Conservation (phyloP, 1,139 yeast genomes). For the Pichia sp. region DNA sequence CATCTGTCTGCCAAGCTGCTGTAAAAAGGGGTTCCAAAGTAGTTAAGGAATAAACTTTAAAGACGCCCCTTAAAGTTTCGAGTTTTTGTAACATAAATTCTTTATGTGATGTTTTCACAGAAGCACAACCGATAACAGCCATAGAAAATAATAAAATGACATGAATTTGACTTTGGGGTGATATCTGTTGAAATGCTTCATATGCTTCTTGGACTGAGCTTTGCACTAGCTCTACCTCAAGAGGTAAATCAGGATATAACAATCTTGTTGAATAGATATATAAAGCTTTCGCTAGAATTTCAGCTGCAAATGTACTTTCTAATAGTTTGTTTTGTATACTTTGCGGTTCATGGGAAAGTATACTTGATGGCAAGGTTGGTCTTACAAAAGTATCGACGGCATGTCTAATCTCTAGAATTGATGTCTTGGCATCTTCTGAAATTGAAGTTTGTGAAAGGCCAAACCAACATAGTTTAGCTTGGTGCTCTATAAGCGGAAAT, state of each 20-base stretch:
- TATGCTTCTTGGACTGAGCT: constrained; percentile 11
- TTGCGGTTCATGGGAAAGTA: constrained; percentile 18
- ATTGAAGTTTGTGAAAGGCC: constrained; percentile 16
- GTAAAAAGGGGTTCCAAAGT: constrained; percentile 11
- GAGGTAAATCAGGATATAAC: constrained; percentile 14
- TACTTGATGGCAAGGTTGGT: constrained; percentile 20
- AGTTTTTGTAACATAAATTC: constrained; percentile 20
- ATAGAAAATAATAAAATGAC: constrained; percentile 20
- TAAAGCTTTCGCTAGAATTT: constrained; percentile 20
- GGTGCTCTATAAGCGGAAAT: constrained; percentile 23
- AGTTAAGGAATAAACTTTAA: constrained; percentile 9
- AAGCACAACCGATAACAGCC: constrained; percentile 19
- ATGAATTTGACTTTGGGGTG: constrained; percentile 17
- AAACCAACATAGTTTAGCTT: constrained; percentile 27
- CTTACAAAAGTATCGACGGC: constrained; percentile 20
- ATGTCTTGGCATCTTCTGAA: not conserved
- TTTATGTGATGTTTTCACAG: constrained; percentile 12
- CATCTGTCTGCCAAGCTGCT: constrained; percentile 15
- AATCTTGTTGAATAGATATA: constrained; percentile 19
- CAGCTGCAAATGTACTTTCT: constrained; percentile 24
- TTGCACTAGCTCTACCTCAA: constrained; percentile 15
- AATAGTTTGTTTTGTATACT: constrained; percentile 19
- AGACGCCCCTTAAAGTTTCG: constrained; percentile 13
- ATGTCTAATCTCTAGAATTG: not conserved
- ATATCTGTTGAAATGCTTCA: constrained; percentile 14